Percentiles rank a stretch among this genome's conserved stretches.
Conservation (phyloP, 2,329 filamentous ascomycete species). For the Atkinsonella hypoxylon region DNA sequence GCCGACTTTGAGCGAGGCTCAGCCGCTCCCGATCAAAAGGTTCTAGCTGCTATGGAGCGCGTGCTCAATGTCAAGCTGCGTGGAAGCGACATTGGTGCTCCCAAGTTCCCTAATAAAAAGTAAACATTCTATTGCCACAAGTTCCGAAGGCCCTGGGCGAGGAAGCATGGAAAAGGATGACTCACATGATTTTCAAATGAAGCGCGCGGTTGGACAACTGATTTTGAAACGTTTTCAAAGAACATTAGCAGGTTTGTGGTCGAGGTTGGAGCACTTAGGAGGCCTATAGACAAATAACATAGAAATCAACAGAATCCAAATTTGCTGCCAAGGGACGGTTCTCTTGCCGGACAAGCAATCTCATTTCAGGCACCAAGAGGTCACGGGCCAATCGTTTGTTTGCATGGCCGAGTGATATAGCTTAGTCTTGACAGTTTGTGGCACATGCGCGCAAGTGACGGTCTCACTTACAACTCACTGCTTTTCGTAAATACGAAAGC, state of each 20-base stretch:
- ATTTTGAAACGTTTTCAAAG: background rate
- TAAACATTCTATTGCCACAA: conserved; percentile 8
- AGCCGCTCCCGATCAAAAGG: conserved; percentile 72
- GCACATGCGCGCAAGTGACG: background rate
- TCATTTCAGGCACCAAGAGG: no score
- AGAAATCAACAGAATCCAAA: conserved; percentile 3
- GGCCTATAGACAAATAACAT: conserved; percentile 8
- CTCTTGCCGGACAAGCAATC: background rate
- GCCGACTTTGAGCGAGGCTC: conserved; percentile 76
- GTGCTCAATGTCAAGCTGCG: conserved; percentile 81
- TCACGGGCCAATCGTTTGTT: no score
- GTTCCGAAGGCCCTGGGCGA: background rate
- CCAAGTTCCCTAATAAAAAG: conserved; percentile 68
- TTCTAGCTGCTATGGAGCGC: conserved; percentile 66
- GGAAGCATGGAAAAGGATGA: background rate
- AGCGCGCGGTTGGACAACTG: conserved; percentile 2
- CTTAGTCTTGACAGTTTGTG: background rate
- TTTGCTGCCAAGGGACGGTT: background rate
- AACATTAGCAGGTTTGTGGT: background rate
- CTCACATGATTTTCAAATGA: conserved; percentile 1
- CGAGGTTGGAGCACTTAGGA: background rate
- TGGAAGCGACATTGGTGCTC: conserved; percentile 72
- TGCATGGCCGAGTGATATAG: no score
- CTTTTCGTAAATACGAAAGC: background rate
- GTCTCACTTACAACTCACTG: background rate